Evolutionary conservation across 2,329 filamentous ascomycete species (phyloP), one percentile per base, ranked within the genome.

Genomic region (Cladosporium colombiae): DNA sequence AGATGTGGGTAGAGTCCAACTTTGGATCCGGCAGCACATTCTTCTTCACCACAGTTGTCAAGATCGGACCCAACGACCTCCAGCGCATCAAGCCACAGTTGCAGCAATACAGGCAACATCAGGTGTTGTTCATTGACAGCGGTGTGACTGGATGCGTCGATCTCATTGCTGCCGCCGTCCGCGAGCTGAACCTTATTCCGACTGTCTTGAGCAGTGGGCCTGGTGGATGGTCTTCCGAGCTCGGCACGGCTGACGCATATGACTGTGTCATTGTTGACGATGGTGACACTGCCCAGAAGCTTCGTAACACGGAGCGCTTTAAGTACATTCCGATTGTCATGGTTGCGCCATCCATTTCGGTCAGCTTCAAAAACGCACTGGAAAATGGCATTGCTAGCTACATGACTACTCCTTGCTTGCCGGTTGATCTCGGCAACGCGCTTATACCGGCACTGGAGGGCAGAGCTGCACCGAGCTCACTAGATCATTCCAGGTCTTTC

Each of bases 361-460:
- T 98, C 71, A 96, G 89, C 77, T 84, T 99, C 72, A 97, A 97
- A 81, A 95, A 92, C 3, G 95, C 94, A 66, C 82, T 98, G 67
- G 95, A 98, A 77, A 85, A 98, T 69, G 94, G 95, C 69, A 97
- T 99, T 71, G 96, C 93, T n/a, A 97, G 93, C 60, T 98, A 97
- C 79, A 97, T 98, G 93, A 98, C 95, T 1, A 97, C 93, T 18
- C 95, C 95, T 10, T 98, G 95, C 80, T 86, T 94, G 74, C 88
- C 94, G 5, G 96, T 97, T 69, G 95, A 99, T 78, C 83, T 99
- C 66, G 93, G 93, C 67, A 98, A 98, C 74, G 94, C 93, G 70
- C 93, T 99, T 86, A 91, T 98, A 21, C 95, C 95, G 7, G 95
- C 95, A 3, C 83, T 99, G 27, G 95, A 98, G 80, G 96, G 96